Evolutionary conservation across 1,284 basidiomycete species (phyloP), one percentile per base, ranked within the genome.

Genomic region (Ganoderma boninense): DNA sequence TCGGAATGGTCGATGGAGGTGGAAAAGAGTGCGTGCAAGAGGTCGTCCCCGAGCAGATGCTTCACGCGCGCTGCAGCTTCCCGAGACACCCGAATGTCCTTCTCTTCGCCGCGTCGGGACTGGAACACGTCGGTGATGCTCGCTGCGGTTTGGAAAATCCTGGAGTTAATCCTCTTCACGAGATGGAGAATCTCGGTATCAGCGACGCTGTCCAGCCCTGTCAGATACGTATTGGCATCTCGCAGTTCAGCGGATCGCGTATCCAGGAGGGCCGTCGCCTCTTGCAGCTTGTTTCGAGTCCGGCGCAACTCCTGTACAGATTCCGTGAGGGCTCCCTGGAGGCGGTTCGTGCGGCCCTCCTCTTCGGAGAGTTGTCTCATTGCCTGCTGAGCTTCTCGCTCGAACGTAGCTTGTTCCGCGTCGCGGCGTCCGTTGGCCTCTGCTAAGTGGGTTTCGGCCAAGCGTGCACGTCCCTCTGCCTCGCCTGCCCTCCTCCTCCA

Each of bases 21-120:
- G 69, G 35, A 52, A n/a, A 0, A 11, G 6, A 86, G 77, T 46
- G 86, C 68, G 10, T 79, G 75, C 0, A 82, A 78, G 73, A 87
- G 77, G 40, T 79, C 35, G 46, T 77, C 35, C 13, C 83, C 82
- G 75, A 86, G 74, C 69, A 84, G 78, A 69, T 79, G 78, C 65
- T 79, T 69, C 63, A 68, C 35, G 26, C 11, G 40, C 23, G 6
- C 46, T 7, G 5, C 3, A 6, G 64, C n/a, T 0, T 40, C 23
- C 10, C 26, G 23, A 1, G 7, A 35, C 5, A n/a, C 52, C 26
- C 52, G 26, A 13, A 16, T 61, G 18, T 38, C 23, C 10, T 52
- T 32, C 7, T 7, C n/a, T 7, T n/a, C n/a, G n/a, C 23, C n/a
- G n/a, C n/a, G 43, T 10, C 54, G 59, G 26, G 23, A n/a, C 8